Conservation (phyloP, 148 eudicot species). For the Suaeda aralocaspica region DNA sequence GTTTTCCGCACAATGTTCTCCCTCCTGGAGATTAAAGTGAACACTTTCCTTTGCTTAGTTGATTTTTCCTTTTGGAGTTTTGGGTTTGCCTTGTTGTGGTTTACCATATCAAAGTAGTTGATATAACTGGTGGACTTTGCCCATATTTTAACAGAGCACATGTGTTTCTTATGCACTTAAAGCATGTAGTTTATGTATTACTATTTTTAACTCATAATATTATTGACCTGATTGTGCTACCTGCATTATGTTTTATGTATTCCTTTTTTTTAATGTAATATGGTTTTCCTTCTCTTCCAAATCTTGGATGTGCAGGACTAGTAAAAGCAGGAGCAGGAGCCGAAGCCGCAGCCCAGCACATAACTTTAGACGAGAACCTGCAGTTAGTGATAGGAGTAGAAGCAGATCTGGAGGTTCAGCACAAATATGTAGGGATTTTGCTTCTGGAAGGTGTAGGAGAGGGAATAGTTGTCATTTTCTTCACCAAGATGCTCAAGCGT, state of each 20-base stretch:
- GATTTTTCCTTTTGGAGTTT: background rate
- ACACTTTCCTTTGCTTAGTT: background rate
- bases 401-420: constrained; percentile 35
- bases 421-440: constrained; percentile 54
- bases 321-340: constrained; percentile 27
- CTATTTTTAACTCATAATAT: background rate
- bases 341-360: constrained; percentile 44
- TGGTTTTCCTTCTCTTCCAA: background rate
- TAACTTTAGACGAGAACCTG: constrained; percentile 41
- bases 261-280: too few relatives aligned
- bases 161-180: background rate
- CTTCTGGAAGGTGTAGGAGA: constrained; percentile 58
- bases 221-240: background rate
- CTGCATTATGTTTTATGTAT: background rate
- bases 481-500: constrained; percentile 42
- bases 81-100: background rate
- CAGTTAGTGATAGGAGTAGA: constrained; percentile 40
- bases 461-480: constrained; percentile 57
- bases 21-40: background rate
- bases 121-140: background rate
- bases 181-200: background rate
- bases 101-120: background rate
- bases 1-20: background rate
- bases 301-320: constrained; percentile 22
- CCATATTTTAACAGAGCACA: background rate